Base-by-base conservation (phyloP, 768 basidiomycete genomes). In the Cystoderma amianthinum region DNA sequence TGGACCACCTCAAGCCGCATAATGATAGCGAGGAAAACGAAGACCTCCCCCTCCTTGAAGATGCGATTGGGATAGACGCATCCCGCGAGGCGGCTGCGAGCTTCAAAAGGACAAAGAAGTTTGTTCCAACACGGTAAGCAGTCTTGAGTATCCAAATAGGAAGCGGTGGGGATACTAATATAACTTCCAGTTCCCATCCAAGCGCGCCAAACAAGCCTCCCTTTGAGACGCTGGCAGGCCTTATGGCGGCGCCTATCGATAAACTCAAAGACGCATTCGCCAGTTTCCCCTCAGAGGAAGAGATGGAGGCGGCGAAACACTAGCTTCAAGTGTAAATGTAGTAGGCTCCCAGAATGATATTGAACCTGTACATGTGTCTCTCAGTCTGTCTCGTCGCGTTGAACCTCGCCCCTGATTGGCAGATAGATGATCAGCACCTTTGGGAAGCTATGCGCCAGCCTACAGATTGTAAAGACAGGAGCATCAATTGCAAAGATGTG, bases 41-140 rank as follows among this genome's bases (percentile, higher is more conserved):
- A 12, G 80, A 83, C 53, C 64, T 82, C 0, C 78, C 79, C 1
- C 48, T 64, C 13, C 65, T 81, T 15, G 73, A 78, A 52, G 59
- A 68, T 6, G 58, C 61, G 12, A 60, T 82, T 18, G 70, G 73
- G 10, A 46, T 54, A 3, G 64, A 72, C 1, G 65, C 58, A 2
- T 72, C 74, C 45, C 48, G 59, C 19, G 38, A 57, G n/a, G 74
- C 76, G 0, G 76, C 78, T 1, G 43, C 47, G 16, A 59, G 50
- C 23, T 82, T 82, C 59, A 64, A 56, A 47, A 57, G 64, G 39
- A 81, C 79, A 2, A 83, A 83, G 63, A 71, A 73, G 47, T 77
- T 81, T 45, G 78, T 65, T 4, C 80, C 80, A 1, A 81, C 80
- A 6, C 64, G 74, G 78, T 76, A 16, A 10, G 70, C 57, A 45